These are phyloP conservation scores for Blastomyces silverae DNA, from an alignment of 2,329 filamentous ascomycete species.

Conservation along the genomic window DNA sequence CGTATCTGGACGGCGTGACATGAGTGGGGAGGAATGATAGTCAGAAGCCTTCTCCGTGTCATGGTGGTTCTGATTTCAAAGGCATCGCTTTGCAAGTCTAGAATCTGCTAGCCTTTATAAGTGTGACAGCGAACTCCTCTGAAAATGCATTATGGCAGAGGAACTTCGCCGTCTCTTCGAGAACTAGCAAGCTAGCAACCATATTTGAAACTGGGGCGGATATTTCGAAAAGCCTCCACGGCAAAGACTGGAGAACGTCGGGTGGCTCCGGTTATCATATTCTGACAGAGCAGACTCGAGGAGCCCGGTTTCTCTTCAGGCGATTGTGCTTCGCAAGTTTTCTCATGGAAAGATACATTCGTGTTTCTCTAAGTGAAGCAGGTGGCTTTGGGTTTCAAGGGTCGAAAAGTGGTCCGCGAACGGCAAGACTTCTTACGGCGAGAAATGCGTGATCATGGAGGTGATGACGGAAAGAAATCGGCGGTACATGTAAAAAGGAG, in stretches of 20 bases:
- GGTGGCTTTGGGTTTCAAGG: not conserved
- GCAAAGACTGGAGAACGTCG: not conserved
- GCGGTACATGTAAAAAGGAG: too few species aligned
- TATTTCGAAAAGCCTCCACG: not conserved
- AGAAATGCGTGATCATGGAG: too few species aligned
- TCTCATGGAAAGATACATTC: not conserved
- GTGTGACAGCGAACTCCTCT: not conserved
- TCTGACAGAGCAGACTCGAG: not conserved
- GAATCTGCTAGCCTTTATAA: not conserved
- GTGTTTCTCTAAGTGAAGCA: not conserved
- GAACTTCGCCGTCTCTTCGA: not conserved
- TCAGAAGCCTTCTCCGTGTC: not conserved
- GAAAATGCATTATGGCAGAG: not conserved
- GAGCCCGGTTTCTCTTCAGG: not conserved
- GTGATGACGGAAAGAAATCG: too few species aligned
- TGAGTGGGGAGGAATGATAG: not conserved
- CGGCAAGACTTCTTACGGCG: too few species aligned
- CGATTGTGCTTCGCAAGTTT: not conserved
- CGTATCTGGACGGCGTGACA: not conserved
- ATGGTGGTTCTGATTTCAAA: not conserved
- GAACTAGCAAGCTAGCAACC: not conserved
- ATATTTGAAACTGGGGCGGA: not conserved
- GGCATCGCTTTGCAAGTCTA: not conserved
- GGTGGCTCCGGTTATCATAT: not conserved
- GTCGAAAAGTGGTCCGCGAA: too few species aligned